Evolutionary conservation across 805 yeast species (phyloP), one percentile per base, ranked within the genome.

Genomic region (Tetrapisispora phaffii): DNA sequence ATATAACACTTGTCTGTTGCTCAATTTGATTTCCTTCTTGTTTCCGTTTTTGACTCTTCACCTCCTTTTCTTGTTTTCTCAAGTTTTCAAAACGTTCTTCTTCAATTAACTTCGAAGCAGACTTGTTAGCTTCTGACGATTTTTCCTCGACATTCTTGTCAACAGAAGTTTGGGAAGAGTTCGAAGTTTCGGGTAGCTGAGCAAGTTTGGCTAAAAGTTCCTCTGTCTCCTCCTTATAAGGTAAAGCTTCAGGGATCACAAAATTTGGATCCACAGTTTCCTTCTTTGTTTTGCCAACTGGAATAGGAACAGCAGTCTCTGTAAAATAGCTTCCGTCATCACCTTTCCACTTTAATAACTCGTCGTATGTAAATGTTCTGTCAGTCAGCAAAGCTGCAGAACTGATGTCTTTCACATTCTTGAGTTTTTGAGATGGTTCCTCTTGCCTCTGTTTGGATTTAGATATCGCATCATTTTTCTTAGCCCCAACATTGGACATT

Each of bases 311-410:
- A 9, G 45, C 45, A 3, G 54, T 51, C 41, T 57, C 60, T 17
- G 50, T 60, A 45, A 59, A 62, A 29, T 50, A 54, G 19, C 59
- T 50, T 4, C 58, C 62, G 28, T 59, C 62, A 6, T 34, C 39
- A 34, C 46, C 53, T 20, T 48, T 55, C 40, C 57, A 45, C 9
- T 51, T 41, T 21, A 60, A 49, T 7, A 62, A 45, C 44, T 63
- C 60, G 26, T 55, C 55, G 16, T 56, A 56, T 4, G 59, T 56
- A 23, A 47, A 57, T 45, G 59, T 63, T 15, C 41, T 40, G 1
- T 13, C 41, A 5, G 6, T 37, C 22, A 7, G 21, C 19, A 29
- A 26, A 15, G 41, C 22, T 10, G 38, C 36, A 12, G 39, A 31
- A 29, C 24, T 24, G 9, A 29, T 32, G 6, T 29, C 21, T 31